Evolutionary conservation across 2,329 filamentous ascomycete species (phyloP).

Genomic region (Hysterium pulicare): DNA sequence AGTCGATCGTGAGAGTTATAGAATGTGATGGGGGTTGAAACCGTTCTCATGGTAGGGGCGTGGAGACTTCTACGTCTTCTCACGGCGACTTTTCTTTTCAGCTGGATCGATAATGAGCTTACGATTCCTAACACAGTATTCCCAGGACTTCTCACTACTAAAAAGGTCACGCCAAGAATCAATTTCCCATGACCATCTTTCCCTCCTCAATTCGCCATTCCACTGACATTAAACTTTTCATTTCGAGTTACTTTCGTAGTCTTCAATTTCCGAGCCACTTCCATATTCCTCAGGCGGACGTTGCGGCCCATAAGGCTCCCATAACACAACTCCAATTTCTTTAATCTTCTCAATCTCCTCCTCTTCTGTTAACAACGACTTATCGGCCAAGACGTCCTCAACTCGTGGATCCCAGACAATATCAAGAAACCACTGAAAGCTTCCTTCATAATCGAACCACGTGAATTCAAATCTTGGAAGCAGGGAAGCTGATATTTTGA

Average conservation of each 20-base stretch:
- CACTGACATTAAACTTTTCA: not conserved
- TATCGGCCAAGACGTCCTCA: not conserved
- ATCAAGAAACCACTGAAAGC: not conserved
- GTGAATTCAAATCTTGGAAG: not conserved
- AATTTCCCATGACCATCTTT: too few relatives aligned
- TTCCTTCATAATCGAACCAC: not conserved
- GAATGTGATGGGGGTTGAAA: too few relatives aligned
- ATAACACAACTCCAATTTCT: not conserved
- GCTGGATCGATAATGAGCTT: too few relatives aligned
- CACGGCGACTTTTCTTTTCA: too few relatives aligned
- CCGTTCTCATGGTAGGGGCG: too few relatives aligned
- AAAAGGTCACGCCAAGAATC: too few relatives aligned
- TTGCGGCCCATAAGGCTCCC: not conserved
- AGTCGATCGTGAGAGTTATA: too few relatives aligned
- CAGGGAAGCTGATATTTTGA: not conserved
- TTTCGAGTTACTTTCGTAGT: not conserved
- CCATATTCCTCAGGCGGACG: not conserved
- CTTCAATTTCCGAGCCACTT: not conserved
- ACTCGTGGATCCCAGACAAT: not conserved
- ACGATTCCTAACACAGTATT: too few relatives aligned
- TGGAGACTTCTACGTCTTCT: too few relatives aligned
- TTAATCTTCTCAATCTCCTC: not conserved
- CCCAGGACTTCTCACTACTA: too few relatives aligned
- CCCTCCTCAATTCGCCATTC: too few relatives aligned
- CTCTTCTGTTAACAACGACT: not conserved